Evolutionary conservation across 2,329 filamentous ascomycete species (phyloP).

Genomic region (Colletotrichum noveboracense): DNA sequence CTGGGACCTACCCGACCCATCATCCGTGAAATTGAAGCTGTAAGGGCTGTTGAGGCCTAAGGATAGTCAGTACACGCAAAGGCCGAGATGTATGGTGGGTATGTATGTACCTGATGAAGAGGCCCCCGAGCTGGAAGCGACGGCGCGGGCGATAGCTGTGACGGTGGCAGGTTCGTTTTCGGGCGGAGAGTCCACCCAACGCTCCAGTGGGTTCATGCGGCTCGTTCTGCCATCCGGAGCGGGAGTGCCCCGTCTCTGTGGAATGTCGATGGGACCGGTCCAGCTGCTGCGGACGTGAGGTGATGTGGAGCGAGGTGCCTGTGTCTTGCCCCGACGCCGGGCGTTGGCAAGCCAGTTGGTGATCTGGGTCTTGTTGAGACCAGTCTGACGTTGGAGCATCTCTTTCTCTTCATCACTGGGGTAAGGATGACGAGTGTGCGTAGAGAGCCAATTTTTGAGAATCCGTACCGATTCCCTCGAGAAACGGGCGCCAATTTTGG

Average conservation of each 20-base stretch:
- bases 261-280: conserved; percentile 75
- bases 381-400: conserved; percentile 77
- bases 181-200: conserved; percentile 65
- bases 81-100: not conserved
- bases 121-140: conserved; percentile 56
- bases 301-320: conserved; percentile 70
- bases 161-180: conserved; percentile 66
- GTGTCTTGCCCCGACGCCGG: conserved; percentile 80
- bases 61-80: not conserved
- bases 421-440: conserved; percentile 83
- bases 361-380: conserved; percentile 83
- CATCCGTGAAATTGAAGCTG: conserved; percentile 63
- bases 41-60: conserved; percentile 62
- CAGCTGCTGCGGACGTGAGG: conserved; percentile 68
- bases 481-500: conserved; percentile 78
- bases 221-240: conserved; percentile 42
- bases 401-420: conserved; percentile 89
- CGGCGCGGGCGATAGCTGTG: conserved; percentile 62
- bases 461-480: conserved; percentile 80
- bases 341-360: conserved; percentile 94
- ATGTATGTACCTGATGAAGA: conserved; percentile 31
- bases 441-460: conserved; percentile 83
- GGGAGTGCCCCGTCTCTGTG: conserved; percentile 62
- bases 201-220: conserved; percentile 61
- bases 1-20: conserved; percentile 62